Conservation (phyloP, 129 eudicot species). For the Cynara cardunculus region DNA sequence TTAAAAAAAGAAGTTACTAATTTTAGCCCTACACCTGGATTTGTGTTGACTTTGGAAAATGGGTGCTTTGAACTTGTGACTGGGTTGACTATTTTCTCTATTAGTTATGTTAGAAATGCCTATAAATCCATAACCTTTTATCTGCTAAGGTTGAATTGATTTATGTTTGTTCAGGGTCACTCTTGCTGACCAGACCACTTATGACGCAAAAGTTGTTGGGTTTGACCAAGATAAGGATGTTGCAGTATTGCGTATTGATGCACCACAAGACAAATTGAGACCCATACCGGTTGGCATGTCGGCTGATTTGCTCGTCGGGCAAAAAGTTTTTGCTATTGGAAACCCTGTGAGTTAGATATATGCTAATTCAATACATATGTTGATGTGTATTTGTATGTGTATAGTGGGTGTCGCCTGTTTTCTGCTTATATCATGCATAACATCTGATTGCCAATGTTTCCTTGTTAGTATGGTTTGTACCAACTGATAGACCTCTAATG, state of each 20-base stretch:
- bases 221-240: conserved; percentile 91
- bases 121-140: not conserved
- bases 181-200: conserved; percentile 78
- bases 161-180: conserved; percentile 64
- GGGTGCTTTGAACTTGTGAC: not conserved
- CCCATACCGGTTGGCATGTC: conserved; percentile 84
- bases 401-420: not conserved
- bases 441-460: not conserved
- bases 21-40: not conserved
- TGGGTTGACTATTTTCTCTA: conserved; percentile 4
- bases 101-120: conserved; percentile 10
- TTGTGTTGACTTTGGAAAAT: not conserved
- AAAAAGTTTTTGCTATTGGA: conserved; percentile 89
- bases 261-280: conserved; percentile 67
- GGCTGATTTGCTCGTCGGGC: conserved; percentile 87
- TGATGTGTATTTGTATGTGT: not conserved
- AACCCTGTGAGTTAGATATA: conserved; percentile 65
- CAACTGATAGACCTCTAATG: not conserved
- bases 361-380: not conserved
- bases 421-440: not conserved
- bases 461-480: not conserved
- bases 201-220: conserved; percentile 79
- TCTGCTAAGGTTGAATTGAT: not conserved
- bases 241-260: conserved; percentile 63
- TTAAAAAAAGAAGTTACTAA: not conserved